Evolutionary conservation across 2,329 filamentous ascomycete species (phyloP).

Genomic region (Calonectria pseudoreteaudii): DNA sequence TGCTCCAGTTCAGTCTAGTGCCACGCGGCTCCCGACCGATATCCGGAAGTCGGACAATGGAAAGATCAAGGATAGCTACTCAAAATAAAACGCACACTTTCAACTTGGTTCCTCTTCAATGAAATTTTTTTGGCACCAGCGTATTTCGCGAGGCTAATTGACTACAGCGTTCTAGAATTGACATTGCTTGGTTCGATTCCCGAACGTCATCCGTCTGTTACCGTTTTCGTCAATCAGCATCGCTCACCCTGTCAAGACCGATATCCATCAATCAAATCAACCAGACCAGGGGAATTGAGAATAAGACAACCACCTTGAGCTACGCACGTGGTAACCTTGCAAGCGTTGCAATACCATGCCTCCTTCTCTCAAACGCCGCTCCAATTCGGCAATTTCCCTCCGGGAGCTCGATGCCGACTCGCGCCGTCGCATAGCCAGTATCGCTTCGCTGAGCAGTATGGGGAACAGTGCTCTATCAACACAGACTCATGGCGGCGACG

Average conservation of each 20-base stretch:
- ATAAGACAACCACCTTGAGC: background rate
- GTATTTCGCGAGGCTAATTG: background rate
- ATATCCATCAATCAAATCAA: background rate
- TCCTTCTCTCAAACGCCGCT: constrained; percentile 21
- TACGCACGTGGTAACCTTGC: constrained; percentile 4
- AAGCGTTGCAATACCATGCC: constrained; percentile 15
- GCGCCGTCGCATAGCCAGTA: background rate
- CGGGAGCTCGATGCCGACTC: constrained; percentile 30
- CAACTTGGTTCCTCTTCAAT: background rate
- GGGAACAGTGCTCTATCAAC: background rate
- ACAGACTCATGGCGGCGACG: background rate
- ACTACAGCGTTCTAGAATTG: background rate
- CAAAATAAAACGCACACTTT: constrained; percentile 2
- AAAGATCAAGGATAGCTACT: constrained; percentile 13
- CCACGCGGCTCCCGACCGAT: constrained; percentile 20
- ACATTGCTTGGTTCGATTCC: background rate
- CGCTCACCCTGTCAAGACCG: background rate
- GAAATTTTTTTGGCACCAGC: background rate
- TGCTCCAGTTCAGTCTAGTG: constrained; percentile 15
- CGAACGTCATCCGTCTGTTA: background rate
- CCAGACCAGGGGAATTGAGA: background rate
- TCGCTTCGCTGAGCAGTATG: background rate
- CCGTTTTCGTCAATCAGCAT: background rate
- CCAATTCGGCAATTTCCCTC: constrained; percentile 38
- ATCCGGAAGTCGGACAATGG: constrained; percentile 15